Percentiles rank a stretch among this genome's conserved stretches.
Conservation (phyloP, 805 yeast genomes). For the Zygoascus bituminiphila region DNA sequence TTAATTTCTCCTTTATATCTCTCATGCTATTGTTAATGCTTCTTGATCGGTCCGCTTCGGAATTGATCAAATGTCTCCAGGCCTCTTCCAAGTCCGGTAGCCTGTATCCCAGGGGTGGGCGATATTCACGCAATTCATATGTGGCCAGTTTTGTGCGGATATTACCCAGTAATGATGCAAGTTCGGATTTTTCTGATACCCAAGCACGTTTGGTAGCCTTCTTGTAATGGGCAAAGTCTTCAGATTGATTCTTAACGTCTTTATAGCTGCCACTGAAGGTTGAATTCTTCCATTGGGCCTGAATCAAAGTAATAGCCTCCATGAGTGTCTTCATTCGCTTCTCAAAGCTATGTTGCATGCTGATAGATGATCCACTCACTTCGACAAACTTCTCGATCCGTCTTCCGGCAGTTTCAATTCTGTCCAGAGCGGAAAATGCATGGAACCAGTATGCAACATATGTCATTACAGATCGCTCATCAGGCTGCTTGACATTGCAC, state of each 20-base stretch:
- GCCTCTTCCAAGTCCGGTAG: constrained; percentile 25
- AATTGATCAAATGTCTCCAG: constrained; percentile 28
- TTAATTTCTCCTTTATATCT: constrained; percentile 28
- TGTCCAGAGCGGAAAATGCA: constrained; percentile 32
- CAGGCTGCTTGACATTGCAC: constrained; percentile 38
- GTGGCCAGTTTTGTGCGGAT: constrained; percentile 32
- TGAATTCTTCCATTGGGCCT: constrained; percentile 24
- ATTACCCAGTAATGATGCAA: constrained; percentile 30
- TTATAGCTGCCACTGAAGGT: constrained; percentile 21
- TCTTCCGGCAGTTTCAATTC: constrained; percentile 32
- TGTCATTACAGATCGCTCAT: constrained; percentile 52
- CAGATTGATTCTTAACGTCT: constrained; percentile 23
- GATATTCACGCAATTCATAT: constrained; percentile 28
- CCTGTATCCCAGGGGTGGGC: constrained; percentile 28
- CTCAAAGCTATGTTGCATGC: constrained; percentile 30
- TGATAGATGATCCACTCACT: constrained; percentile 23
- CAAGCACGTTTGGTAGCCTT: constrained; percentile 29
- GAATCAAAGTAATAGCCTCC: constrained; percentile 18
- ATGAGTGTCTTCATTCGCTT: constrained; percentile 25
- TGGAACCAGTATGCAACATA: constrained; percentile 55
- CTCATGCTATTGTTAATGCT: constrained; percentile 27
- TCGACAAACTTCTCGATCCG: constrained; percentile 32
- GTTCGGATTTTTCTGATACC: constrained; percentile 32
- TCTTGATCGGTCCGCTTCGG: constrained; percentile 29
- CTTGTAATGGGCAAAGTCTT: constrained; percentile 25